Percentiles rank a stretch among this genome's conserved stretches.
Evolutionary conservation across 164 flowering plant genomes (phyloP).

Genomic region (Litsea cubeba): DNA sequence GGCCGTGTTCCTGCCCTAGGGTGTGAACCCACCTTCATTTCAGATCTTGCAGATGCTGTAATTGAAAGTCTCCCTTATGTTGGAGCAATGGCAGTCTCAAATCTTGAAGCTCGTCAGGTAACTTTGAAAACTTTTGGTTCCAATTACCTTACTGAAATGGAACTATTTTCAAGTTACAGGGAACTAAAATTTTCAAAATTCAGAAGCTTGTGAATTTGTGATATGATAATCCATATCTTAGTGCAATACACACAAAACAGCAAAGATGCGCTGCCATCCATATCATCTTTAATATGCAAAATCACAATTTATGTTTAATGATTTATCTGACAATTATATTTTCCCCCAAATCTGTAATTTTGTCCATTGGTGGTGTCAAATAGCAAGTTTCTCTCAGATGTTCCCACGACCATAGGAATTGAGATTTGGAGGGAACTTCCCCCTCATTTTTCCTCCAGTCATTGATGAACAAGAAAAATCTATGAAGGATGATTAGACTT

Average conservation of each 20-base stretch:
- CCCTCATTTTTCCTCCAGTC: not conserved
- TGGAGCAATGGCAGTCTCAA: constrained; percentile 96
- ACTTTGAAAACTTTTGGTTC: not conserved
- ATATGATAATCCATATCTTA: not conserved
- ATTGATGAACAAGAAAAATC: not conserved
- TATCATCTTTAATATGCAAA: not conserved
- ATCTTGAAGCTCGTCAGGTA: constrained; percentile 97
- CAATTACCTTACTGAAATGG: not conserved
- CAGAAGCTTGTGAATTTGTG: not conserved
- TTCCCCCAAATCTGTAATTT: no score
- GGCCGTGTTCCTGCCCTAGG: constrained; percentile 98
- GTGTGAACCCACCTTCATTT: constrained; percentile 85
- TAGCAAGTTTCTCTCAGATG: not conserved
- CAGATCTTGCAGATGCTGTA: constrained; percentile 97
- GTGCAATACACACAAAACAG: not conserved
- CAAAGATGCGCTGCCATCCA: not conserved
- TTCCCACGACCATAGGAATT: not conserved
- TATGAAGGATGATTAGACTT: not conserved
- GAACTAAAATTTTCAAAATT: not conserved
- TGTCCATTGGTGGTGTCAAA: not conserved
- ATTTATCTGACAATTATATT: not conserved
- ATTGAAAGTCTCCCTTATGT: constrained; percentile 96
- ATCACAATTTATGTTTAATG: no score
- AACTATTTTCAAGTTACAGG: no score
- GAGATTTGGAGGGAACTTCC: not conserved